Evolutionary conservation across 805 yeast genomes (phyloP), one percentile per base, ranked within the genome.

Genomic region (Naumovozyma castellii): DNA sequence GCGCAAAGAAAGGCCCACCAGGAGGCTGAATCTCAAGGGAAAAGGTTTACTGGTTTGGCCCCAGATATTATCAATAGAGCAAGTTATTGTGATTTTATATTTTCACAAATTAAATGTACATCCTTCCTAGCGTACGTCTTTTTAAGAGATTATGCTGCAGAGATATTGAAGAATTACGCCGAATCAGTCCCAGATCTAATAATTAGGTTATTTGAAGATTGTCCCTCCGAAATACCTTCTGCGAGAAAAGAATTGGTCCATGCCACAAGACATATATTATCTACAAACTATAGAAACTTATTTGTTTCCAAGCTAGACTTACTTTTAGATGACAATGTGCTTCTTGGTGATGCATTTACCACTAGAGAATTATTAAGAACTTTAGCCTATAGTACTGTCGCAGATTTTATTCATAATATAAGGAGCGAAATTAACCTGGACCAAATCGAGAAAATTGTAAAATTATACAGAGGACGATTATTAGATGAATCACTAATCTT

Each of bases 31-130:
- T 64, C 72, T 4, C 67, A 69, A 31, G 80, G 81, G 12, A 70
- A 73, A 37, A 66, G 75, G 25, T 76, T 76, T 39, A 80, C 87
- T 0, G 73, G 84, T 0, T 81, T 88, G 18, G 74, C 94, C 3
- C 80, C 88, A 1, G 72, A 73, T 5, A 81, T 92, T 47, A 75
- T 72, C 41, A 85, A 87, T 53, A 72, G 95, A 47, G 67, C 76
- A 8, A 80, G 83, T 0, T 92, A 80, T 61, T 83, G 92, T 43
- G 97, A 92, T 51, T 85, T 92, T 52, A 78, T 90, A 13, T 65
- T 85, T 19, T 87, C 95, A 19, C 99, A 92, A 62, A 95, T 94
- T 32, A 92, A 92, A 59, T 95, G 97, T 1, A 90, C 95, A 32
- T 86, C 96, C 0, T 90, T 92, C 51, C 65, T 92, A 52, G 97